Evolutionary conservation across 768 basidiomycete genomes (phyloP), one percentile per base, ranked within the genome.

Genomic region (Leccinum aurantiacum): DNA sequence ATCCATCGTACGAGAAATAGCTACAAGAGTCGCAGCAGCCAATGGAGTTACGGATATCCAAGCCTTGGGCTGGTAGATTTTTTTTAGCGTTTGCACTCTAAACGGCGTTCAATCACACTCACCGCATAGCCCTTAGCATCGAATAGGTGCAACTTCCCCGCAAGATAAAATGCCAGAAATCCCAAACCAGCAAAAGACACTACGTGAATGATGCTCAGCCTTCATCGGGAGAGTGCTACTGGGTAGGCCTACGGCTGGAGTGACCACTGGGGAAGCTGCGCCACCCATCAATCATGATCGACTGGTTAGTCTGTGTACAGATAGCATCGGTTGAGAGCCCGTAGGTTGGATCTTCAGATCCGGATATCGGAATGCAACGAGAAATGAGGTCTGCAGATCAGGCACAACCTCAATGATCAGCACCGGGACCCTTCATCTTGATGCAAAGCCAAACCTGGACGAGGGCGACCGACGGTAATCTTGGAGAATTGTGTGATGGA

Each of bases 181-280:
- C 91, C 92, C 8, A 99, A 80, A 1, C 96, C 96, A 6, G 94
- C 92, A 71, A 96, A 98, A 0, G 95, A 93, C 56, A 96, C 93
- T 92, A 65, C 55, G 60, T 52, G 11, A 31, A 57, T 51, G 17
- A 53, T 37, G 53, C 27, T 67, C 54, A 61, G 46, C 59, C 10
- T 48, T 24, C 25, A 24, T 14, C 24, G 4, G 13, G 25, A 15
- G 0, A 48, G 29, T 4, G 17, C 24, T 7, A 35, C 47, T 29
- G 38, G 48, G 25, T 17, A 14, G 50, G 76, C 89, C 53, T 75
- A 95, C 93, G 61, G 65, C 91, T 93, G 3, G 93, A 88, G 74
- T 97, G 95, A 1, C 95, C 95, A 56, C 91, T 93, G 14, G 89
- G 90, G 73, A 98, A 97, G 69, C 93, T 95, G 65, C 91, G 84